Conservation (phyloP, 108 stramenopile genomes). For the Pseudonitzschia multiseries region DNA sequence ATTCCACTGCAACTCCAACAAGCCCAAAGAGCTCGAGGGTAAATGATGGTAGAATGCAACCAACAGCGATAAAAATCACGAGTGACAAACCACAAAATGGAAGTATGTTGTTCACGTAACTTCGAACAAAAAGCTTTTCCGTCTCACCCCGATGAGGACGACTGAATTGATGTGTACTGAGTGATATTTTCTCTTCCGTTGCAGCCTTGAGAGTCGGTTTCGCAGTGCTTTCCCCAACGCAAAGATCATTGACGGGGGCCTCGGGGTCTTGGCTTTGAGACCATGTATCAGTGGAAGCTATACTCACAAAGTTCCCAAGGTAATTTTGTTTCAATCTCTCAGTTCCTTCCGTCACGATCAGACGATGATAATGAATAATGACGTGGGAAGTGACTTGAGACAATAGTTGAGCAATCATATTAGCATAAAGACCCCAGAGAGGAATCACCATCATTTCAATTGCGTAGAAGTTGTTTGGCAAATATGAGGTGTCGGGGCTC, state of each 20-base stretch:
- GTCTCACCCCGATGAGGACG: constrained; percentile 43
- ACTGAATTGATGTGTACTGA: constrained; percentile 32
- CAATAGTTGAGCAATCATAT: constrained; percentile 76
- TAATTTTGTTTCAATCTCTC: constrained; percentile 9
- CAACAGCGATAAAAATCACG: constrained; percentile 48
- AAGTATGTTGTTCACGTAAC: constrained; percentile 44
- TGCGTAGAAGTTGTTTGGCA: constrained; percentile 67
- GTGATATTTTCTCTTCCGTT: background rate
- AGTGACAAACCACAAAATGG: constrained; percentile 26
- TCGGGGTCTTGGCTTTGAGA: background rate
- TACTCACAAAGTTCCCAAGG: background rate
- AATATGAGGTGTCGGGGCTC: constrained; percentile 61
- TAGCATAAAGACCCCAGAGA: constrained; percentile 81
- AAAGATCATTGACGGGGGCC: background rate
- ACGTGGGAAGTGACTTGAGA: constrained; percentile 77
- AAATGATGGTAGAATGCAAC: constrained; percentile 59
- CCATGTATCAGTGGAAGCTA: background rate
- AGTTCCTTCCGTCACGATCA: constrained; percentile 39
- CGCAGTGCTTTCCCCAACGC: background rate
- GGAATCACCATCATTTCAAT: constrained; percentile 74
- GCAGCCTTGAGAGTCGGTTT: constrained; percentile 1
- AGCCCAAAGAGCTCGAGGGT: constrained; percentile 68
- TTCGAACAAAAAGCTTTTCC: constrained; percentile 37
- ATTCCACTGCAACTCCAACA: constrained; percentile 72
- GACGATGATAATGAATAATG: constrained; percentile 81